These are phyloP conservation scores for Daedaleopsis nitida DNA, from an alignment of 768 basidiomycete species.

Conservation along the genomic window DNA sequence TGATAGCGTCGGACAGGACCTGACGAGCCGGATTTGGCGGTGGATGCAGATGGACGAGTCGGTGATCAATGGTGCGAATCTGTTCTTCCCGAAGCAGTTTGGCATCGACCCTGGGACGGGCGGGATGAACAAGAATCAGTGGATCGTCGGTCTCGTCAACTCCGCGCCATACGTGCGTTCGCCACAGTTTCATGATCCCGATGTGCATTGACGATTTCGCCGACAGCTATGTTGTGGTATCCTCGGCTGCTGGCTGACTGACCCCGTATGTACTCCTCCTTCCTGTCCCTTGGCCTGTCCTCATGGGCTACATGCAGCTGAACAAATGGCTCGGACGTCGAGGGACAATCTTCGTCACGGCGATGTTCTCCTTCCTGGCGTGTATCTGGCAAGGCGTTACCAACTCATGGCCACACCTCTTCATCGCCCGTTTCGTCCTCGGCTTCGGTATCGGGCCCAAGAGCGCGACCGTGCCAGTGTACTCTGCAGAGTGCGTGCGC, in stretches of 20 bases:
- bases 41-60: conserved; percentile 47
- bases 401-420: conserved; percentile 56
- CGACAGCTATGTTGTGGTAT: conserved; percentile 49
- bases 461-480: conserved; percentile 59
- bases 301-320: neutral
- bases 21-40: too few species aligned
- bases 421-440: conserved; percentile 52
- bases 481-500: conserved; percentile 68
- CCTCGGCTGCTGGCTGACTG: conserved; percentile 65
- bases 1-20: too few species aligned
- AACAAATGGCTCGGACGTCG: conserved; percentile 45
- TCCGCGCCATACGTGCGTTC: conserved; percentile 52
- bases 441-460: conserved; percentile 59
- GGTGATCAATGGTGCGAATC: conserved; percentile 55
- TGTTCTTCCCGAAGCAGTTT: conserved; percentile 56
- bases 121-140: conserved; percentile 45
- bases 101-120: conserved; percentile 40
- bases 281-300: neutral
- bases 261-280: conserved; percentile 57
- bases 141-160: conserved; percentile 77
- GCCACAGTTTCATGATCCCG: conserved; percentile 15
- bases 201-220: neutral
- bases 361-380: conserved; percentile 41
- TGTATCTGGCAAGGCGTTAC: conserved; percentile 56
- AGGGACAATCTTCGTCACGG: conserved; percentile 53